Percentiles rank a stretch among this genome's conserved stretches.
These are phyloP conservation scores for Neophaeococcomyces aloes DNA, from an alignment of 2,329 filamentous ascomycete species.

Conservation along the genomic window DNA sequence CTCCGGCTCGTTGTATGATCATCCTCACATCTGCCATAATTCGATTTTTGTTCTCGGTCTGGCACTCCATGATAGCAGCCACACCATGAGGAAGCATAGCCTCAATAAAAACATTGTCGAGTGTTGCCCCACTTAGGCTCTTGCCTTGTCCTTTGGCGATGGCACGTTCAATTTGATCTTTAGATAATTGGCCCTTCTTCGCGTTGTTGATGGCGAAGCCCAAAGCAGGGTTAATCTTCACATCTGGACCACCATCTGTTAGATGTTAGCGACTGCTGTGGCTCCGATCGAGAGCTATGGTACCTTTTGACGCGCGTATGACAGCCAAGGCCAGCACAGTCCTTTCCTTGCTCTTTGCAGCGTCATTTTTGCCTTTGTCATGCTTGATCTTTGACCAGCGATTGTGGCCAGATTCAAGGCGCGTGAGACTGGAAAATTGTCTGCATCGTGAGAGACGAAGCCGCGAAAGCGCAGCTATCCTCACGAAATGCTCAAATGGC, in stretches of 20 bases:
- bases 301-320: slow-evolving; percentile 63
- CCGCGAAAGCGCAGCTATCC: slow-evolving; percentile 4
- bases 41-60: slow-evolving; percentile 70
- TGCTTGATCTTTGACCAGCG: slow-evolving; percentile 96
- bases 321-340: slow-evolving; percentile 61
- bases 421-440: slow-evolving; percentile 12
- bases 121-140: slow-evolving; percentile 59
- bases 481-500: background rate
- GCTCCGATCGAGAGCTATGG: slow-evolving; percentile 18
- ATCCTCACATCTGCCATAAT: slow-evolving; percentile 62
- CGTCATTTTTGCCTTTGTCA: slow-evolving; percentile 79
- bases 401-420: slow-evolving; percentile 58
- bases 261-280: slow-evolving; percentile 12
- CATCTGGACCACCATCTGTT: slow-evolving; percentile 63
- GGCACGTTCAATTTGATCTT: slow-evolving; percentile 70
- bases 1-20: slow-evolving; percentile 61
- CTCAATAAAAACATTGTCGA: slow-evolving; percentile 47
- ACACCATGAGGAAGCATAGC: slow-evolving; percentile 39
- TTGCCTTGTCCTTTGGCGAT: slow-evolving; percentile 81
- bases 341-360: slow-evolving; percentile 60
- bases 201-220: slow-evolving; percentile 62
- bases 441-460: slow-evolving; percentile 11
- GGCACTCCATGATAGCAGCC: slow-evolving; percentile 56
- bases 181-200: slow-evolving; percentile 78
- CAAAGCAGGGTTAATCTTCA: slow-evolving; percentile 64